A percentile compares a stretch with the other conserved stretches of the same genome.
Conservation (phyloP, 768 basidiomycete genomes). For the Leccinum subtestaceum region DNA sequence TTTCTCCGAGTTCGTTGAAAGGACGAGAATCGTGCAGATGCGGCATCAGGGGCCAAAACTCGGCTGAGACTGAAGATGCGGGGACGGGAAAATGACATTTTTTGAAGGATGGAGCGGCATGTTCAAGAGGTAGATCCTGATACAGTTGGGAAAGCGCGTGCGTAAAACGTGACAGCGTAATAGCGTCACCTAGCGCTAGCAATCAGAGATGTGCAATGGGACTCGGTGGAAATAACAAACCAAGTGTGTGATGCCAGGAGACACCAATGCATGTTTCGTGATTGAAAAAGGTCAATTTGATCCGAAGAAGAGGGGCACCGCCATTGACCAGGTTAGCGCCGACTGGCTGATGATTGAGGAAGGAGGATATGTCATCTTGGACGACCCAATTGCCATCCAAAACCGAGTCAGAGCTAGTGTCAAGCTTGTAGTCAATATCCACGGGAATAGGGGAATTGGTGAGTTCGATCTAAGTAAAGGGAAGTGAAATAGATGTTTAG, state of each 20-base stretch:
- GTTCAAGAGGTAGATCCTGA: conserved; percentile 15
- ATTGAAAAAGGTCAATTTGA: conserved; percentile 28
- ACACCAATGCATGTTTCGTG: conserved; percentile 30
- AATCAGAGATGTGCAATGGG: neutral
- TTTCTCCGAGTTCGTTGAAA: conserved; percentile 17
- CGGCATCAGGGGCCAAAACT: conserved; percentile 22
- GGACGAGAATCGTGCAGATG: conserved; percentile 23
- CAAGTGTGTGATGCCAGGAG: conserved; percentile 36
- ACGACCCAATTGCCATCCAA: conserved; percentile 27
- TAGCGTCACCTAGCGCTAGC: conserved; percentile 27
- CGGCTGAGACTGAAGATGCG: conserved; percentile 4
- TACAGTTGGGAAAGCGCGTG: conserved; percentile 29
- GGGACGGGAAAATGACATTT: conserved; percentile 25
- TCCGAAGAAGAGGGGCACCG: conserved; percentile 19
- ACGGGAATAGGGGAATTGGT: conserved; percentile 13
- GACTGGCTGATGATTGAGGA: conserved; percentile 17
- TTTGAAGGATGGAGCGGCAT: conserved; percentile 22
- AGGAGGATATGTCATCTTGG: conserved; percentile 20
- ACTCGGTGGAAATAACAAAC: conserved; percentile 11
- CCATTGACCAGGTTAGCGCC: conserved; percentile 18
- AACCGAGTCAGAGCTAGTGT: conserved; percentile 7
- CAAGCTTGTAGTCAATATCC: conserved; percentile 4
- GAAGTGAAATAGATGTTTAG: conserved; percentile 1
- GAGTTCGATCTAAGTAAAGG: conserved; percentile 22
- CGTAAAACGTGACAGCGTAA: conserved; percentile 30